Base-by-base conservation (phyloP, 768 basidiomycete species). In the Auricularia sp. region DNA sequence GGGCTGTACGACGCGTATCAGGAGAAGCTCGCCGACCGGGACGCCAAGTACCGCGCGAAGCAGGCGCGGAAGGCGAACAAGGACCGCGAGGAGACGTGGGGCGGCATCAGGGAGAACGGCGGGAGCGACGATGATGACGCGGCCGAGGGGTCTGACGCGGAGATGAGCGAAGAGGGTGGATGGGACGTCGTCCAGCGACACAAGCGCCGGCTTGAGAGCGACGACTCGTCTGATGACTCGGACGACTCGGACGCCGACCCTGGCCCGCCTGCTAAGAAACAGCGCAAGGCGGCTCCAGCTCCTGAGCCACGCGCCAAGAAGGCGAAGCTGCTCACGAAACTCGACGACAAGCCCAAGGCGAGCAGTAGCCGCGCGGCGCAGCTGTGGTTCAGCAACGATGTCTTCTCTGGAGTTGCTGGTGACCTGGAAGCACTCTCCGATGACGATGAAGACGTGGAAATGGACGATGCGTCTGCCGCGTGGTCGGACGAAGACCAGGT, bases 351-450 rank as follows among this genome's bases (percentile, higher is more conserved):
- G 42, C 75, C 79, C 0, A 72, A 75, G 66, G 64, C 69, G 18
- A 67, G 73, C 21, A 71, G 72, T 13, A 85, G 81, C 69, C 82
- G 82, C 58, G 81, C 86, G 56, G 84, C 94, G 2, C 83, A 88
- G 69, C 73, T 98, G n/a, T 99, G 97, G 97, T 99, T 98, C 77
- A 88, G 90, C 68, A 96, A 97, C 75, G 89, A 90, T 62, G 75
- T 97, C 54, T 99, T 99, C 80, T 82, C 85, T 62, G 88, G 83
- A 29, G 72, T 81, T 2, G 74, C 84, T 6, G 84, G 82, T 36
- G 63, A 78, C 54, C 81, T 73, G 4, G 71, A 80, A 39, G 73
- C 73, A 10, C 77, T 79, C 51, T 77, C 77, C 21, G 78, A 76
- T 6, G 76, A 76, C 3, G 77, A 75, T 3, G 29, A 29, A 29